phyloP scores from a whole-genome alignment of 1,139 yeast genomes.

The Candida pseudoviswanathii region DNA sequence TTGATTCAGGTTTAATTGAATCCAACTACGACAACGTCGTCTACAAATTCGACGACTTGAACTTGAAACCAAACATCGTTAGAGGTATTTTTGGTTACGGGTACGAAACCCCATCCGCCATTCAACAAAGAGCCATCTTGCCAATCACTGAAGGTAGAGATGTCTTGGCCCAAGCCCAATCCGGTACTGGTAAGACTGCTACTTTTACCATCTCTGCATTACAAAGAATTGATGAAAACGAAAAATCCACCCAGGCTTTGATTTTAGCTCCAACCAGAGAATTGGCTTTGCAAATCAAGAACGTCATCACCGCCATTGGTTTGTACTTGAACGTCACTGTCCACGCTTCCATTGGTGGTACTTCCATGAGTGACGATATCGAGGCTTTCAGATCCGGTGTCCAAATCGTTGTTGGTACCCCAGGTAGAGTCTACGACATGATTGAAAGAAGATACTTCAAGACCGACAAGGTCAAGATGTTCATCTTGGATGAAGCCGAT shows the following conservation, averaged over 20 bases:
- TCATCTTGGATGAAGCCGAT: conserved; percentile 98
- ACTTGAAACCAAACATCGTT: conserved; percentile 74
- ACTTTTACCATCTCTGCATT: conserved; percentile 96
- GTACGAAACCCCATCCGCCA: conserved; percentile 96
- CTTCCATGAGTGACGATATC: conserved; percentile 87
- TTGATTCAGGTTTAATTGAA: conserved; percentile 84
- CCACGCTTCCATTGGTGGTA: conserved; percentile 99
- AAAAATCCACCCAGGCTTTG: conserved; percentile 86
- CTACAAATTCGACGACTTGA: conserved; percentile 83
- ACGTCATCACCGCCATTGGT: conserved; percentile 92
- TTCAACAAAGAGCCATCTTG: conserved; percentile 97
- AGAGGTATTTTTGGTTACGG: conserved; percentile 97
- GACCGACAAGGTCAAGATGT: conserved; percentile 92
- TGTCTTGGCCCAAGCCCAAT: conserved; percentile 98
- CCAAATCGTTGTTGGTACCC: conserved; percentile 97
- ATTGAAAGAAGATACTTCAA: conserved; percentile 90
- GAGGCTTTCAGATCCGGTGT: conserved; percentile 91
- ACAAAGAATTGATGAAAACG: conserved; percentile 83
- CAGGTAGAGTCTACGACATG: conserved; percentile 98
- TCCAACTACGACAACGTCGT: conserved; percentile 98
- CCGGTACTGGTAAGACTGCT: conserved; percentile 99
- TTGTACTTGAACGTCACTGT: conserved; percentile 91
- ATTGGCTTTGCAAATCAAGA: conserved; percentile 96
- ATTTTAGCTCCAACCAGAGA: conserved; percentile 99
- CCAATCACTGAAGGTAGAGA: conserved; percentile 97